These are phyloP conservation scores for Pyrenopolyporus hunteri DNA, from an alignment of 495 filamentous ascomycete genomes.

Conservation along the genomic window DNA sequence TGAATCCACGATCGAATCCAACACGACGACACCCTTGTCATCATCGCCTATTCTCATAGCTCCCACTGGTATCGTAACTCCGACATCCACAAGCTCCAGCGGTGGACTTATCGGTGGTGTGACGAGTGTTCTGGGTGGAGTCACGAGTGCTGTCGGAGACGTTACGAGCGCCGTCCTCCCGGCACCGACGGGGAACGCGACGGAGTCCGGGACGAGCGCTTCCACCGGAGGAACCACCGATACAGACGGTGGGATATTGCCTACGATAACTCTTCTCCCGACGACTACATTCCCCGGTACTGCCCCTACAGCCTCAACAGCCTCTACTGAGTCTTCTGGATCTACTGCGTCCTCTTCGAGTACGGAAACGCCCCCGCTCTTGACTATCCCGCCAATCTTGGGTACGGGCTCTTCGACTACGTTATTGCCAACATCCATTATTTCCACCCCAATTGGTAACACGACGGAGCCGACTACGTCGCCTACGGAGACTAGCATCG, in stretches of 20 bases:
- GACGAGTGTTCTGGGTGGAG: conserved; percentile 28
- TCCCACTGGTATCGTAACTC: conserved; percentile 45
- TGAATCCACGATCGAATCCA: conserved; percentile 17
- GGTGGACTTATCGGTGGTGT: conserved; percentile 27
- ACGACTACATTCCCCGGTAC: conserved; percentile 33
- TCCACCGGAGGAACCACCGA: conserved; percentile 3
- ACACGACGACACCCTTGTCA: conserved; percentile 26
- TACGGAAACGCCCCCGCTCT: background rate
- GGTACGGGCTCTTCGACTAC: conserved; percentile 15
- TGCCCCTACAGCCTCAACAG: conserved; percentile 28
- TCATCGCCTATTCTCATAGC: conserved; percentile 44
- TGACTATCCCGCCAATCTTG: conserved; percentile 17
- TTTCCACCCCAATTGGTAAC: no score
- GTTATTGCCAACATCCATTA: conserved; percentile 2
- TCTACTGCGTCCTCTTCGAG: conserved; percentile 9
- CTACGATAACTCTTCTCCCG: conserved; percentile 14
- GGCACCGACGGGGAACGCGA: conserved; percentile 21
- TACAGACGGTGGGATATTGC: conserved; percentile 13
- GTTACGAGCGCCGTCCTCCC: conserved; percentile 31
- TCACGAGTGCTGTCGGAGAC: conserved; percentile 25
- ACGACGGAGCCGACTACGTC: conserved; percentile 22
- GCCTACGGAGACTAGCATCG: conserved; percentile 11
- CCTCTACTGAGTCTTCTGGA: conserved; percentile 9
- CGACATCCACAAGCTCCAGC: conserved; percentile 27
- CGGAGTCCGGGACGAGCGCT: conserved; percentile 11